A percentile compares a stretch with the other conserved stretches of the same genome.
These are phyloP conservation scores for Pestalotiopsis sp. DNA, from an alignment of 2,329 filamentous ascomycete genomes.

Conservation along the genomic window DNA sequence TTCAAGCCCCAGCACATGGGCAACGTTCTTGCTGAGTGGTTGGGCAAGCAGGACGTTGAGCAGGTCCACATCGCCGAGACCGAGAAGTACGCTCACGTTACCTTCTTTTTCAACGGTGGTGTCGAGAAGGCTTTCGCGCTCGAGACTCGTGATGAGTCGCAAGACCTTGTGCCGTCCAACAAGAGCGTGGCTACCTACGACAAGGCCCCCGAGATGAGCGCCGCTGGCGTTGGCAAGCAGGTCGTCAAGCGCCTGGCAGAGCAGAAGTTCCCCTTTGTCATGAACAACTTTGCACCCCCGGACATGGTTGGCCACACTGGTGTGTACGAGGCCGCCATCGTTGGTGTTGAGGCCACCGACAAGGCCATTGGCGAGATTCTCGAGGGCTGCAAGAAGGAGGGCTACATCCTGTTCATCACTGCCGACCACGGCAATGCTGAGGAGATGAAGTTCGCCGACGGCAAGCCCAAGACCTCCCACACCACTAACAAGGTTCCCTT, in stretches of 20 bases:
- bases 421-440: conserved; percentile 97
- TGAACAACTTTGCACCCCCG: conserved; percentile 99
- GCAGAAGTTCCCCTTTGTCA: conserved; percentile 90
- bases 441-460: conserved; percentile 97
- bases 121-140: conserved; percentile 95
- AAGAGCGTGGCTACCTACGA: conserved; percentile 93
- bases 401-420: conserved; percentile 93
- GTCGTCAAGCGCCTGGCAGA: conserved; percentile 84
- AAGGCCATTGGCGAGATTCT: conserved; percentile 91
- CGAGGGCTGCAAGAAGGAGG: conserved; percentile 90
- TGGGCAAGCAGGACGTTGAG: conserved; percentile 84
- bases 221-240: conserved; percentile 85
- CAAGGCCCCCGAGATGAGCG: conserved; percentile 93
- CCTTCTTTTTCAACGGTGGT: conserved; percentile 99
- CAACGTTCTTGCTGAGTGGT: conserved; percentile 97
- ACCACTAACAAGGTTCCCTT: conserved; percentile 98
- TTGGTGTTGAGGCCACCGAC: conserved; percentile 85
- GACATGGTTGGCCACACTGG: conserved; percentile 99
- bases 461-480: conserved; percentile 97
- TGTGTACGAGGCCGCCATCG: conserved; percentile 90
- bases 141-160: conserved; percentile 83
- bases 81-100: conserved; percentile 99
- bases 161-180: conserved; percentile 83
- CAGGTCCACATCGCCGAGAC: conserved; percentile 98
- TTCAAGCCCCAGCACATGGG: conserved; percentile 96